These are phyloP conservation scores for Avena atlantica DNA, from an alignment of 176 grass and related monocot genomes.

Conservation along the genomic window DNA sequence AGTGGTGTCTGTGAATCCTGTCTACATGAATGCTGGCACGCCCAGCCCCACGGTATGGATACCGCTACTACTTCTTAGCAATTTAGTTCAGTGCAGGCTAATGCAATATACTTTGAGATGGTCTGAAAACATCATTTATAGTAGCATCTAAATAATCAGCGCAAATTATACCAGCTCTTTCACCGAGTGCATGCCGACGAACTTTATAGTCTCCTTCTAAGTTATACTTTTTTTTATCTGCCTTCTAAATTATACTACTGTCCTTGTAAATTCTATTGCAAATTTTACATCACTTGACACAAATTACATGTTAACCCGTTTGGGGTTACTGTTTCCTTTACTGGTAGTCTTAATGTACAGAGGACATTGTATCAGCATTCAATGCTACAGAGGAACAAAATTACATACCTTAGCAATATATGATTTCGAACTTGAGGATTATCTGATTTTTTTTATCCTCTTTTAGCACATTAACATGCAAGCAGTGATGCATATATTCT, in stretches of 20 bases:
- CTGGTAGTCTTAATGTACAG: neutral
- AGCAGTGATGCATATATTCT: constrained; percentile 5
- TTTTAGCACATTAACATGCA: neutral
- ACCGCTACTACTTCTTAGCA: neutral
- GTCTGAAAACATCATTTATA: too few relatives aligned
- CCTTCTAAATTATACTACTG: too few relatives aligned
- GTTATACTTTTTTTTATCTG: too few relatives aligned
- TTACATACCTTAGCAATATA: too few relatives aligned
- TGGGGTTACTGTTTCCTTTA: neutral
- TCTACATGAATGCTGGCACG: constrained; percentile 84
- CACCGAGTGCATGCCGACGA: neutral
- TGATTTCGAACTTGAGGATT: neutral
- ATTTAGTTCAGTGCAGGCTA: neutral
- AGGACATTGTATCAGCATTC: neutral
- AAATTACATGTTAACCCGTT: neutral
- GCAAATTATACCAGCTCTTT: neutral
- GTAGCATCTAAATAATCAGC: neutral
- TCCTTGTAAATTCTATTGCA: neutral
- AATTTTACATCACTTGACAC: neutral
- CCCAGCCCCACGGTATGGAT: constrained; percentile 76
- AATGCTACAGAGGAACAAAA: neutral
- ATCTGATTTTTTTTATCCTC: neutral
- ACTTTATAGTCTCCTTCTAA: neutral
- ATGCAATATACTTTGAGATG: neutral
- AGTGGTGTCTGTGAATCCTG: constrained; percentile 79